Evolutionary conservation across 768 basidiomycete species (phyloP).

Genomic region (Strobilomyces dryophilus): DNA sequence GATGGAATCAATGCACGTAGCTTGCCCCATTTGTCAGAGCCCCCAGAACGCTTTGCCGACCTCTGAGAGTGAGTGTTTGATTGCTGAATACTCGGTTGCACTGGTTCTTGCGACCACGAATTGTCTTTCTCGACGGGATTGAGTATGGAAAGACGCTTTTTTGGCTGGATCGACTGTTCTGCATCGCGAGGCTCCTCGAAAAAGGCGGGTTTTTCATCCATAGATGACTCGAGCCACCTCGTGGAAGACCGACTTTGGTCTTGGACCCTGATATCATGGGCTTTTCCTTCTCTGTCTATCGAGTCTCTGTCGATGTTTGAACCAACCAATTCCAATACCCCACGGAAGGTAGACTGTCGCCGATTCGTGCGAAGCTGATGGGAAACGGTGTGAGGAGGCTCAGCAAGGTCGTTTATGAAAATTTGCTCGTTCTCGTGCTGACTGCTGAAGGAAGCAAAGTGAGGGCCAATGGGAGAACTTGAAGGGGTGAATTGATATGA

Average conservation of each 20-base stretch:
- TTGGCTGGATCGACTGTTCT: conserved; percentile 21
- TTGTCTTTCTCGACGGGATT: conserved; percentile 4
- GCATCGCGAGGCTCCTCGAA: conserved; percentile 26
- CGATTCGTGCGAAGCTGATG: conserved; percentile 14
- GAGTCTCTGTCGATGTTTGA: conserved; percentile 32
- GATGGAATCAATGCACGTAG: conserved; percentile 64
- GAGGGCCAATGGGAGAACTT: conserved; percentile 34
- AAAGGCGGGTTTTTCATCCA: conserved; percentile 42
- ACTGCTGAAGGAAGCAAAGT: conserved; percentile 22
- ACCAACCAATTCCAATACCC: conserved; percentile 49
- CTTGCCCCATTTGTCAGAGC: conserved; percentile 53
- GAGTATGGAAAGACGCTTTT: conserved; percentile 16
- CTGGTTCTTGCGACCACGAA: conserved; percentile 4
- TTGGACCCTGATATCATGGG: conserved; percentile 40
- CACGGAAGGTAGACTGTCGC: conserved; percentile 51
- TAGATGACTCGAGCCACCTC: conserved; percentile 52
- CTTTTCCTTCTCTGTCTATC: conserved; percentile 53
- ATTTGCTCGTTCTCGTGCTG: conserved; percentile 25
- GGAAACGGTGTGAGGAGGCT: conserved; percentile 33
- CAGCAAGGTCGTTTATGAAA: conserved; percentile 32
- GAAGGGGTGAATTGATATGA: conserved; percentile 60
- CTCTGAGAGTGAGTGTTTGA: conserved; percentile 27
- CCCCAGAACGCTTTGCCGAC: conserved; percentile 17
- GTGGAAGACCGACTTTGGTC: conserved; percentile 54
- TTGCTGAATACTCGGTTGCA: conserved; percentile 8